Percentiles rank a stretch among this genome's conserved stretches.
Conservation (phyloP, 257 asterid species). For the Nicotiana paniculata region DNA sequence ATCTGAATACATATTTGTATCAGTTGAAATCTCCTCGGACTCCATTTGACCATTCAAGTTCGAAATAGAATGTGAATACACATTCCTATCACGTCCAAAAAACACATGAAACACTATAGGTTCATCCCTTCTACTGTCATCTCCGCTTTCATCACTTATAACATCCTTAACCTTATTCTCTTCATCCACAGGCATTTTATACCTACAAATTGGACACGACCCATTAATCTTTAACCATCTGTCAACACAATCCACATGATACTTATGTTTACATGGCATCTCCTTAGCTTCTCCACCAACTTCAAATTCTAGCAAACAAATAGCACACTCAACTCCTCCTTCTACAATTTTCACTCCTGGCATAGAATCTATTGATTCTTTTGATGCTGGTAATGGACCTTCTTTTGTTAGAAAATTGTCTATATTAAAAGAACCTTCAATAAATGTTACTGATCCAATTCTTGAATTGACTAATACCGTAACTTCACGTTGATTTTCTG, state of each 20-base stretch:
- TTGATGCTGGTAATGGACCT: constrained; percentile 47
- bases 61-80: neutral
- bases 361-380: constrained; percentile 46
- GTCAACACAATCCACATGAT: constrained; percentile 27
- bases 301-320: constrained; percentile 46
- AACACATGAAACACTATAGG: neutral
- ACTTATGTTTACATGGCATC: constrained; percentile 40
- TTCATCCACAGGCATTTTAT: constrained; percentile 26
- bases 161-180: neutral
- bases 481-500: constrained; percentile 26
- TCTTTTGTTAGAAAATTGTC: constrained; percentile 27
- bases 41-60: neutral
- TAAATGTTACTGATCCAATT: constrained; percentile 31
- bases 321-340: constrained; percentile 42
- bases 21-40: neutral
- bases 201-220: constrained; percentile 35
- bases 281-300: constrained; percentile 26
- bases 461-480: constrained; percentile 36
- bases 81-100: neutral
- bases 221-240: constrained; percentile 36
- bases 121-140: neutral
- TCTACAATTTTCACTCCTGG: constrained; percentile 30
- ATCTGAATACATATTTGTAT: no score
- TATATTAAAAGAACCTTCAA: constrained; percentile 33
- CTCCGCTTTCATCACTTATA: neutral